These are phyloP conservation scores for Lipomyces oligophaga DNA, from an alignment of 805 yeast genomes.

Conservation along the genomic window DNA sequence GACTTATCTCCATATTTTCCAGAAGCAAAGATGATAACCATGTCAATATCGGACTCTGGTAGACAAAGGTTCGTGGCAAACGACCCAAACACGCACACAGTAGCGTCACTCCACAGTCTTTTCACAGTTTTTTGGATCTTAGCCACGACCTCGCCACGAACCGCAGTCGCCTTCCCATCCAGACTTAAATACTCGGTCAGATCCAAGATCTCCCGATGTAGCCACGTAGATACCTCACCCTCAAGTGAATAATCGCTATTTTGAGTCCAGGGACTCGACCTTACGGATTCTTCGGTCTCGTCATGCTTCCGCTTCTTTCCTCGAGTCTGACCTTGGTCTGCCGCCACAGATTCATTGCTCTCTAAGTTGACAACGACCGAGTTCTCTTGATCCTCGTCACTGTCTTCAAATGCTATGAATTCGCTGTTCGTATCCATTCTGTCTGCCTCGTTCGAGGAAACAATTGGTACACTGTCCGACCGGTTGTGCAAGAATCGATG, in stretches of 20 bases:
- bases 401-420: too few relatives aligned
- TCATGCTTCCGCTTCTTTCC: conserved; percentile 18
- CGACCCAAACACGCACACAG: conserved; percentile 85
- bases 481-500: too few relatives aligned
- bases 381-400: too few relatives aligned
- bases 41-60: conserved; percentile 94
- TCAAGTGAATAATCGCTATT: conserved; percentile 74
- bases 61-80: conserved; percentile 88
- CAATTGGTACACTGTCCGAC: too few relatives aligned
- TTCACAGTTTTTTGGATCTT: conserved; percentile 52
- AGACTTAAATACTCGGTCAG: conserved; percentile 86
- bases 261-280: conserved; percentile 66
- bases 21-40: conserved; percentile 72
- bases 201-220: conserved; percentile 78
- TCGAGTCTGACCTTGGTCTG: too few relatives aligned
- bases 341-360: too few relatives aligned
- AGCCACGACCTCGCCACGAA: conserved; percentile 62
- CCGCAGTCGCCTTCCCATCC: conserved; percentile 61
- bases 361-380: too few relatives aligned
- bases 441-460: too few relatives aligned
- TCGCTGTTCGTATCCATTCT: too few relatives aligned
- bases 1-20: conserved; percentile 57
- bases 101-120: conserved; percentile 71
- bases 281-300: conserved; percentile 8
- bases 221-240: conserved; percentile 78